Conservation (phyloP, 2,329 filamentous ascomycete species). For the Huntiella omanensis region DNA sequence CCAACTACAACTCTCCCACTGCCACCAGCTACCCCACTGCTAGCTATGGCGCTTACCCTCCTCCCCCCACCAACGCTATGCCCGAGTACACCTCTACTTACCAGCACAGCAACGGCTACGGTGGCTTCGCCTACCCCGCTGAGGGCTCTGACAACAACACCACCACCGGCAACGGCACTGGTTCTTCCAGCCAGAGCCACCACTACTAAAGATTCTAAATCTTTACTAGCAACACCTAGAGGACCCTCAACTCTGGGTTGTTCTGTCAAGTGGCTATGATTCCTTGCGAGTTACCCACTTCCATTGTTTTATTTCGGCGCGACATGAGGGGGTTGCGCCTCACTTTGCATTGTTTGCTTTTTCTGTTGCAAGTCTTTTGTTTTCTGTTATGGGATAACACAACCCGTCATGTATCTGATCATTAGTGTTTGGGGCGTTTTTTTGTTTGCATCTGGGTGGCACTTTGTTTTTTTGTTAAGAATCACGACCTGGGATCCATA, state of each 20-base stretch:
- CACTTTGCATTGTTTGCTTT: neutral
- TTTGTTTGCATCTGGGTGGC: too few relatives aligned
- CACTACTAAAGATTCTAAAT: conserved; percentile 14
- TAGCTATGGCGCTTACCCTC: neutral
- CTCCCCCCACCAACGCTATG: conserved; percentile 22
- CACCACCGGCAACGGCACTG: neutral
- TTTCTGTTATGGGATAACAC: neutral
- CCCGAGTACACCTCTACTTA: conserved; percentile 38
- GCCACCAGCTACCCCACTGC: too few relatives aligned
- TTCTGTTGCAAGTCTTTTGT: neutral
- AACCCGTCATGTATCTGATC: neutral
- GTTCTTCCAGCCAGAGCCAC: conserved; percentile 21
- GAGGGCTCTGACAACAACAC: neutral
- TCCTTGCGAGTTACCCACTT: too few relatives aligned
- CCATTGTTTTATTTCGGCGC: too few relatives aligned
- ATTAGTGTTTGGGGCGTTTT: neutral
- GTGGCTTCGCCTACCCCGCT: conserved; percentile 33
- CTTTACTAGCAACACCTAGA: too few relatives aligned
- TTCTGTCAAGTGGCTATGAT: too few relatives aligned
- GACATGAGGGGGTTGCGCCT: neutral
- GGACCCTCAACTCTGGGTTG: too few relatives aligned
- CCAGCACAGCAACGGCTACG: conserved; percentile 23
- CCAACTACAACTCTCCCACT: too few relatives aligned
- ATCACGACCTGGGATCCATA: neutral
- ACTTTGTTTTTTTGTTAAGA: too few relatives aligned